A percentile compares a stretch with the other conserved stretches of the same genome.
Conservation (phyloP, 148 eudicot species). For the Tetragonia tetragonoides region DNA sequence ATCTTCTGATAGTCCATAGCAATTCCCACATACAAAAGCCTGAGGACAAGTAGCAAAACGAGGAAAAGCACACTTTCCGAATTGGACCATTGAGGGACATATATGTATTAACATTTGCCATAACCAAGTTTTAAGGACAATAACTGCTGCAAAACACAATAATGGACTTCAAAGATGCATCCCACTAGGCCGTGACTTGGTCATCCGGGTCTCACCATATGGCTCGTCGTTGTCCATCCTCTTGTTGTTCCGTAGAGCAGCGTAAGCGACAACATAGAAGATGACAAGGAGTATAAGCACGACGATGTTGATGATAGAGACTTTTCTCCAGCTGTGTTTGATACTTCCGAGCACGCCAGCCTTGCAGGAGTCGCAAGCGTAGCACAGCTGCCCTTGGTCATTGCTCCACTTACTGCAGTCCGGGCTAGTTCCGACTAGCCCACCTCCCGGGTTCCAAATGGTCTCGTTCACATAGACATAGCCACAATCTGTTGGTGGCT, state of each 20-base stretch:
- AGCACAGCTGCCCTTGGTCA: conserved; percentile 68
- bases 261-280: conserved; percentile 63
- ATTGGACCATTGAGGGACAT: not conserved
- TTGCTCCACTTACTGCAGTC: conserved; percentile 79
- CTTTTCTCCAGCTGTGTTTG: conserved; percentile 92
- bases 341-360: conserved; percentile 91
- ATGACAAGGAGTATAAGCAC: conserved; percentile 73
- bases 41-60: not conserved
- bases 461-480: conserved; percentile 70
- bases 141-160: not conserved
- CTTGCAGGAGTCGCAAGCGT: conserved; percentile 73
- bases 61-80: not conserved
- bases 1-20: not conserved
- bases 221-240: conserved; percentile 80
- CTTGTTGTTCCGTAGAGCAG: conserved; percentile 85
- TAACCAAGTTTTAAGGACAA: no score
- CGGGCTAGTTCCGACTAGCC: conserved; percentile 32
- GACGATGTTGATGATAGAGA: conserved; percentile 73
- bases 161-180: conserved; percentile 46
- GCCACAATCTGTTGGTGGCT: conserved; percentile 93
- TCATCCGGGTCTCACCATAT: conserved; percentile 83
- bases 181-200: conserved; percentile 70
- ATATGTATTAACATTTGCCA: conserved; percentile 8
- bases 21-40: conserved; percentile 3
- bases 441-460: conserved; percentile 52